Evolutionary conservation across 257 asterid species (phyloP), one percentile per base, ranked within the genome.

Genomic region (Fraxinus anomala): DNA sequence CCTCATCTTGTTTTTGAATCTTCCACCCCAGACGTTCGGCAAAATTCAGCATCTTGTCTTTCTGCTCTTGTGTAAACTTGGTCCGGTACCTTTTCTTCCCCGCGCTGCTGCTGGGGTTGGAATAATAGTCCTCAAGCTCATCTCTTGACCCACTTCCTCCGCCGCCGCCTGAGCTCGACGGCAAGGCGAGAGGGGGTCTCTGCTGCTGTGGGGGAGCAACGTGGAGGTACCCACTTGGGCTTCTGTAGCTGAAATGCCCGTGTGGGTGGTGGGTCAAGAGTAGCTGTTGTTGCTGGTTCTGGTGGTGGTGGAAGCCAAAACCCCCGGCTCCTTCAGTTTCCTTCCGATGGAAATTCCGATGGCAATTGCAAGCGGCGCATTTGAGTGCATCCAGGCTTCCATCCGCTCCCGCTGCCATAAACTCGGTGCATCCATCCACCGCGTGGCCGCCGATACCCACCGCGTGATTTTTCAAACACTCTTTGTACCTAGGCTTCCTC

Each of bases 351-450:
- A 92, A 92, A 79, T 88, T 92, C 73, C 96, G 94, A 90, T 92
- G 97, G 89, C 96, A 92, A 68, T 67, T 87, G 79, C 96, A 90
- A 79, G 93, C 92, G 75, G 96, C 97, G 84, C 97, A 92, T 73
- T 80, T 83, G 61, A 92, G 92, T 24, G 90, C 86, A 21, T 89
- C 96, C 0, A 87, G 85, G 0, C 89, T 79, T 51, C 94, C 96
- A 0, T 90, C 93, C 6, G 85, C 87, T 36, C 97, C 96, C n/a
- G 93, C 89, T 4, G 96, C 79, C 74, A 90, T 80, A 79, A 92
- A 92, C 90, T 92, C 93, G 42, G 92, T 91, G 83, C 97, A 92
- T 72, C 97, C 96, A 80, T 92, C 97, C 2, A 87, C 88, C 65
- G 96, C 96, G 83, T 92, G 88, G 70, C 88, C 89, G 19, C 96